phyloP scores from a whole-genome alignment of 495 filamentous ascomycete species.

The Tuber calosporum region DNA sequence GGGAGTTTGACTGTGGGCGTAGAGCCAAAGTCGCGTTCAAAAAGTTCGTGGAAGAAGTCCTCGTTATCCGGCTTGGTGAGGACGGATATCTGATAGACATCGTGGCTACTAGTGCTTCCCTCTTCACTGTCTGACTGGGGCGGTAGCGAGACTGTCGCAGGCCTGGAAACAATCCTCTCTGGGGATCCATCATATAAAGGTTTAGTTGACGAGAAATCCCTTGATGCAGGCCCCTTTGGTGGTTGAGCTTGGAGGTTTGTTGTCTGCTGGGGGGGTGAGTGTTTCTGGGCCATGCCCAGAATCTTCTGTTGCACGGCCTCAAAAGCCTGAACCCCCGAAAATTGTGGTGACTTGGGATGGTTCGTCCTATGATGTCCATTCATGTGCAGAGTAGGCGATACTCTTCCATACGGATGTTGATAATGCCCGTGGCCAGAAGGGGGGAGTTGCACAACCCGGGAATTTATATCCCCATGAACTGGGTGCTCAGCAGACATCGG shows the following conservation, averaged over 20 bases:
- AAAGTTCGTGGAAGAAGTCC: conserved; percentile 39
- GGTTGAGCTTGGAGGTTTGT: conserved; percentile 23
- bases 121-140: not conserved
- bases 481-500: conserved; percentile 40
- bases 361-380: conserved; percentile 20
- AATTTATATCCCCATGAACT: conserved; percentile 33
- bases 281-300: conserved; percentile 19
- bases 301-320: conserved; percentile 30
- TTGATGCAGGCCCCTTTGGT: conserved; percentile 19
- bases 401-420: conserved; percentile 19
- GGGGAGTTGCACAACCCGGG: conserved; percentile 37
- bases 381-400: conserved; percentile 20
- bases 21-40: conserved; percentile 40
- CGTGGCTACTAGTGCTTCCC: conserved; percentile 21
- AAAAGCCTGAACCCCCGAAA: conserved; percentile 20
- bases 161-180: conserved; percentile 15
- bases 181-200: conserved; percentile 34
- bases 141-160: conserved; percentile 34
- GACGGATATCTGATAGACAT: conserved; percentile 24
- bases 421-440: conserved; percentile 19
- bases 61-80: conserved; percentile 40
- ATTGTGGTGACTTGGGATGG: conserved; percentile 22
- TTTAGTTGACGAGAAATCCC: conserved; percentile 35
- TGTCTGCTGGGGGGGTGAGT: conserved; percentile 25
- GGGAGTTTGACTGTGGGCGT: conserved; percentile 39